A percentile compares a stretch with the other conserved stretches of the same genome.
phyloP scores from a whole-genome alignment of 2,329 filamentous ascomycete species.

The Cytospora piceae region DNA sequence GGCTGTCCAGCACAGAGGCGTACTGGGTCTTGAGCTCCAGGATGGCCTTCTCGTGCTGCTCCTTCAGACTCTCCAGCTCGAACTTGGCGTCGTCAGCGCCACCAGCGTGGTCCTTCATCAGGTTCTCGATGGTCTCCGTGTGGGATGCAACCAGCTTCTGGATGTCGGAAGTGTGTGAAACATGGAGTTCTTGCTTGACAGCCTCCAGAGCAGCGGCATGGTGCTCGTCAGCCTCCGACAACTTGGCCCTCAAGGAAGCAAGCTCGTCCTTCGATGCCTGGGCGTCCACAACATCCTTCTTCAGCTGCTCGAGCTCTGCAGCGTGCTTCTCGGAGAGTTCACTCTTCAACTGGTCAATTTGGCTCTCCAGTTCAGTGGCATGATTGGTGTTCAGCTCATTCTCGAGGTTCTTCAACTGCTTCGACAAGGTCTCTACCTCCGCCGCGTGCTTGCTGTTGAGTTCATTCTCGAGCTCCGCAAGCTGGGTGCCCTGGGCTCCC shows the following conservation, averaged over 20 bases:
- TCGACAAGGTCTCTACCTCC: constrained; percentile 33
- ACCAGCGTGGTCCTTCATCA: constrained; percentile 42
- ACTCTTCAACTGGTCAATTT: constrained; percentile 42
- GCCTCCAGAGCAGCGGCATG: constrained; percentile 43
- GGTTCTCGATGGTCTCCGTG: constrained; percentile 45
- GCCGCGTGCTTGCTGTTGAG: constrained; percentile 38
- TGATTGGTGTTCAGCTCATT: constrained; percentile 36
- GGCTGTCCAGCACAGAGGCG: constrained; percentile 40
- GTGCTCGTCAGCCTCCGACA: constrained; percentile 41
- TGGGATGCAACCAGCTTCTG: constrained; percentile 51
- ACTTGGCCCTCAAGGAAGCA: constrained; percentile 37
- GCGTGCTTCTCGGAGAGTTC: constrained; percentile 41
- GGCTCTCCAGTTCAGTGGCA: constrained; percentile 39
- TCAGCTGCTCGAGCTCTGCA: constrained; percentile 43
- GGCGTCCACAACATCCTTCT: constrained; percentile 40
- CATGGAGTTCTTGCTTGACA: constrained; percentile 47
- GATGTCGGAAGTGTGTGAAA: constrained; percentile 50
- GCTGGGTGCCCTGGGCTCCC: constrained; percentile 34
- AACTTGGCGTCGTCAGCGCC: constrained; percentile 41
- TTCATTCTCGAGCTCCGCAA: constrained; percentile 31
- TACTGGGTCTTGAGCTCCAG: constrained; percentile 50
- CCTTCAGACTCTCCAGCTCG: constrained; percentile 44
- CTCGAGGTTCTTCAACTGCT: constrained; percentile 27
- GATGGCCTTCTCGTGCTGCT: constrained; percentile 43
- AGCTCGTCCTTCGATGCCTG: constrained; percentile 39